A percentile compares a stretch with the other conserved stretches of the same genome.
phyloP scores from a whole-genome alignment of 805 yeast genomes.

The Candida railenensis region DNA sequence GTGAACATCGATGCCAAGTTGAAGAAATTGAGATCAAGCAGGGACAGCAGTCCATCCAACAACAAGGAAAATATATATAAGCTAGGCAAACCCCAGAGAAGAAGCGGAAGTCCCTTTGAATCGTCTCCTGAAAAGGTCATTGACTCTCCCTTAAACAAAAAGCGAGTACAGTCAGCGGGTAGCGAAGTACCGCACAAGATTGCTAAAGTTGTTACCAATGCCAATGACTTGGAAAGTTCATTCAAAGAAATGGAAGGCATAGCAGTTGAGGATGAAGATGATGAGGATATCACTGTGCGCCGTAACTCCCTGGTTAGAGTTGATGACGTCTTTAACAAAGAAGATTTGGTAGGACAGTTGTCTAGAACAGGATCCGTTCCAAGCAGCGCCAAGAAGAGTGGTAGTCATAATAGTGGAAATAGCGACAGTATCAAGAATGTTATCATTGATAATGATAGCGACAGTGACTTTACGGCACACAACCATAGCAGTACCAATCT shows the following conservation, averaged over 20 bases:
- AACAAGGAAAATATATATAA: slow-evolving; percentile 13
- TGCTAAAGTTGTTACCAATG: slow-evolving; percentile 20
- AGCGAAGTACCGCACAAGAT: slow-evolving; percentile 11
- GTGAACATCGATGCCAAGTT: slow-evolving; percentile 15
- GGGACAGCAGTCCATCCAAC: slow-evolving; percentile 6
- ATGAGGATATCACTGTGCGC: not conserved
- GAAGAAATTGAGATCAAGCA: slow-evolving; percentile 4
- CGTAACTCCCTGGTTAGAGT: slow-evolving; percentile 12
- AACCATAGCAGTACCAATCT: not conserved
- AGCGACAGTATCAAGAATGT: slow-evolving; percentile 6
- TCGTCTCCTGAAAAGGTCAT: slow-evolving; percentile 14
- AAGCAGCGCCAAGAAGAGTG: not conserved
- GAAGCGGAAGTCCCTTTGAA: slow-evolving; percentile 12
- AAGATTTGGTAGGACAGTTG: slow-evolving; percentile 22
- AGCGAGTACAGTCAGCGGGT: slow-evolving; percentile 1
- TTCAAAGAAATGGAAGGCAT: not conserved
- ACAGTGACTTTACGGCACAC: slow-evolving; percentile 25
- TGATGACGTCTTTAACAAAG: slow-evolving; percentile 22
- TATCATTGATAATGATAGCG: slow-evolving; percentile 23
- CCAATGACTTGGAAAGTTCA: slow-evolving; percentile 11
- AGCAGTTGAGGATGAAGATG: slow-evolving; percentile 5
- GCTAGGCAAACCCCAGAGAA: slow-evolving; percentile 8
- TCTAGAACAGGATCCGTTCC: slow-evolving; percentile 11
- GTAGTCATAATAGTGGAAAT: not conserved
- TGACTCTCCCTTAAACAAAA: slow-evolving; percentile 17